These are phyloP conservation scores for Raffaelea albimanens DNA, from an alignment of 2,329 filamentous ascomycete genomes.

Conservation along the genomic window DNA sequence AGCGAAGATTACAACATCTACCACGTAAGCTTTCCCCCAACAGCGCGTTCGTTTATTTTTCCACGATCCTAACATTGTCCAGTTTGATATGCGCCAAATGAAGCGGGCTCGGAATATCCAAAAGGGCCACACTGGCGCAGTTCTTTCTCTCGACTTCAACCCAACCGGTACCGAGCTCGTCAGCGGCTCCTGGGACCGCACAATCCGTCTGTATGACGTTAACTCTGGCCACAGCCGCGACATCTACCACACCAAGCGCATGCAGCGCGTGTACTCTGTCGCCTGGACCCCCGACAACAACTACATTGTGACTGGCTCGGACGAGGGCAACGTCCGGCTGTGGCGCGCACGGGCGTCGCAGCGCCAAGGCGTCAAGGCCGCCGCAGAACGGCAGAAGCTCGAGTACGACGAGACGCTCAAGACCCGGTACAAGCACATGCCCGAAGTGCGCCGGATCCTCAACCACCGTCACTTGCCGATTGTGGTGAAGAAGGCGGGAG, in stretches of 20 bases:
- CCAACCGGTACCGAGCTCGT: slow-evolving; percentile 93
- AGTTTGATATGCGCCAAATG: slow-evolving; percentile 69
- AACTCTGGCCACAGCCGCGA: slow-evolving; percentile 78
- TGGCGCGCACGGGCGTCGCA: slow-evolving; percentile 85
- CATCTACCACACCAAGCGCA: slow-evolving; percentile 94
- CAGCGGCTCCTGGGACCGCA: slow-evolving; percentile 80
- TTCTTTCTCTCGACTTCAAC: slow-evolving; percentile 94
- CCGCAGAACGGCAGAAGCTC: slow-evolving; percentile 73
- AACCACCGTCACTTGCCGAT: slow-evolving; percentile 86
- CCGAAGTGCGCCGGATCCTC: slow-evolving; percentile 83
- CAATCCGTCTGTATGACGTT: slow-evolving; percentile 75
- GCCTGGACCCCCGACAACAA: slow-evolving; percentile 66
- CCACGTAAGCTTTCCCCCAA: slow-evolving; percentile 33
- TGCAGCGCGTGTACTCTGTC: slow-evolving; percentile 69
- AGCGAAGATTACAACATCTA: slow-evolving; percentile 90
- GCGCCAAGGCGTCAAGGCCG: slow-evolving; percentile 75
- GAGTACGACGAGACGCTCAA: slow-evolving; percentile 86
- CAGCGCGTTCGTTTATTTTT: neutral
- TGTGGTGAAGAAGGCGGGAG: slow-evolving; percentile 87
- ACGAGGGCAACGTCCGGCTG: slow-evolving; percentile 79
- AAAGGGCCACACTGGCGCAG: slow-evolving; percentile 43
- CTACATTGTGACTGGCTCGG: slow-evolving; percentile 82
- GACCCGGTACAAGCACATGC: slow-evolving; percentile 86
- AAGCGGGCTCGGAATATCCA: slow-evolving; percentile 15
- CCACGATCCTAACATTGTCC: neutral